These are phyloP conservation scores for Aspergillus conjunctus DNA, from an alignment of 495 filamentous ascomycete genomes.

Conservation along the genomic window DNA sequence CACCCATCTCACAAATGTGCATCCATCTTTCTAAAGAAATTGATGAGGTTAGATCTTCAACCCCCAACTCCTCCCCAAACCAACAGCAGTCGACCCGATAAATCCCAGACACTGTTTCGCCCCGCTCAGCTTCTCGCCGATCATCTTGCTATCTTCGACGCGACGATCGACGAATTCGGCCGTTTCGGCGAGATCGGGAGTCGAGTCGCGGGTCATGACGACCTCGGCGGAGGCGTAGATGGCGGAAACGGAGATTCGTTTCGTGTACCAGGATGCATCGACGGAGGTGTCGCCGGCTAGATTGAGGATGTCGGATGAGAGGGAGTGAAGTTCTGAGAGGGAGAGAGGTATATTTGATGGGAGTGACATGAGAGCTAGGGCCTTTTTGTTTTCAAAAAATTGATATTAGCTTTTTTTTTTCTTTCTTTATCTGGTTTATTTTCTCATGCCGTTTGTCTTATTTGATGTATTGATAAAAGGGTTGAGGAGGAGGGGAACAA, in stretches of 20 bases:
- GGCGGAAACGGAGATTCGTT: conserved; percentile 71
- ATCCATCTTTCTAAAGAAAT: not conserved
- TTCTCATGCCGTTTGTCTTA: not conserved
- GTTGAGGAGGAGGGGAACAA: conserved; percentile 27
- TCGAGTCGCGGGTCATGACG: conserved; percentile 87
- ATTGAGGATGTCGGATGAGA: conserved; percentile 85
- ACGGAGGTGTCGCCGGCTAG: conserved; percentile 80
- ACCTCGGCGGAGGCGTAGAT: conserved; percentile 87
- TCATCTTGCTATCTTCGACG: conserved; percentile 64
- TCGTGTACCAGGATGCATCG: conserved; percentile 89
- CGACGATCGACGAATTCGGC: conserved; percentile 76
- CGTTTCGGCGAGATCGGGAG: conserved; percentile 67
- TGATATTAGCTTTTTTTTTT: conserved; percentile 3
- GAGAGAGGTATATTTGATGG: conserved; percentile 74
- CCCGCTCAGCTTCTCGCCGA: conserved; percentile 61
- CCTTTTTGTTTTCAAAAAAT: conserved; percentile 49
- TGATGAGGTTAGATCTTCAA: conserved; percentile 42
- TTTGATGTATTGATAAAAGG: not conserved
- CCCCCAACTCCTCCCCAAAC: conserved; percentile 49
- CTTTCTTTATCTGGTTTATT: not conserved
- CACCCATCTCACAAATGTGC: not conserved
- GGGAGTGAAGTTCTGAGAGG: conserved; percentile 72
- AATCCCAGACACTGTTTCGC: conserved; percentile 77
- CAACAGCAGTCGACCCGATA: conserved; percentile 58
- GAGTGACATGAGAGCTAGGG: conserved; percentile 85